A percentile compares a stretch with the other conserved stretches of the same genome.
These are phyloP conservation scores for Solanum microdontum DNA, from an alignment of 257 asterid species.

Conservation along the genomic window DNA sequence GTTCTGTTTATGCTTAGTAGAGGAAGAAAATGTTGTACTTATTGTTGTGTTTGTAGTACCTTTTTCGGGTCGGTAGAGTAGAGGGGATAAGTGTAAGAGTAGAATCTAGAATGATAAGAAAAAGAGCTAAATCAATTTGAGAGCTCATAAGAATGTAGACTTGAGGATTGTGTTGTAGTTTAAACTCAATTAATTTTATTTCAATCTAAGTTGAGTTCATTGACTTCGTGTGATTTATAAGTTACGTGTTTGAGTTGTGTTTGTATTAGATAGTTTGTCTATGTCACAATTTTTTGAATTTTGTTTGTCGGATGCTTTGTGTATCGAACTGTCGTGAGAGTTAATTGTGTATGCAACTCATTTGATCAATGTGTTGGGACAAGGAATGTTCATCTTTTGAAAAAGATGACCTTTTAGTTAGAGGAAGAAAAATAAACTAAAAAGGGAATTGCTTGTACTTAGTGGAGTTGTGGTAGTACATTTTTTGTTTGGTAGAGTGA, in stretches of 20 bases:
- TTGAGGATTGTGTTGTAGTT: neutral
- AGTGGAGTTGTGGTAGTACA: too few relatives aligned
- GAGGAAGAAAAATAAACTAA: too few relatives aligned
- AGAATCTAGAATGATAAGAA: neutral
- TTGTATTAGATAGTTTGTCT: neutral
- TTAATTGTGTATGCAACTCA: neutral
- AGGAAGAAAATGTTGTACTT: neutral
- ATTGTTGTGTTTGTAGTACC: neutral
- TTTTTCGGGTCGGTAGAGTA: neutral
- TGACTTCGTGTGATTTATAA: neutral
- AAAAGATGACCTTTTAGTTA: neutral
- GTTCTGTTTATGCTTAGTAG: slow-evolving; percentile 72
- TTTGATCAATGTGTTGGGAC: neutral
- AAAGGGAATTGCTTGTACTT: too few relatives aligned
- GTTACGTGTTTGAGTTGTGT: neutral
- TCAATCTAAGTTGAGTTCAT: neutral
- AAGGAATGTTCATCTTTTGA: neutral
- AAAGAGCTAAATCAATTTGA: neutral
- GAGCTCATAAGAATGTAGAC: neutral
- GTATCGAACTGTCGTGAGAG: accelerated
- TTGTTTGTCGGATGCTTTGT: neutral
- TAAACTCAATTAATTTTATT: neutral
- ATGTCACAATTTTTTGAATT: neutral
- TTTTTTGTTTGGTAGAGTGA: too few relatives aligned
- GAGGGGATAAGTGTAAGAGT: neutral